These are phyloP conservation scores for Lactarius tabidus DNA, from an alignment of 768 basidiomycete genomes.

Conservation along the genomic window DNA sequence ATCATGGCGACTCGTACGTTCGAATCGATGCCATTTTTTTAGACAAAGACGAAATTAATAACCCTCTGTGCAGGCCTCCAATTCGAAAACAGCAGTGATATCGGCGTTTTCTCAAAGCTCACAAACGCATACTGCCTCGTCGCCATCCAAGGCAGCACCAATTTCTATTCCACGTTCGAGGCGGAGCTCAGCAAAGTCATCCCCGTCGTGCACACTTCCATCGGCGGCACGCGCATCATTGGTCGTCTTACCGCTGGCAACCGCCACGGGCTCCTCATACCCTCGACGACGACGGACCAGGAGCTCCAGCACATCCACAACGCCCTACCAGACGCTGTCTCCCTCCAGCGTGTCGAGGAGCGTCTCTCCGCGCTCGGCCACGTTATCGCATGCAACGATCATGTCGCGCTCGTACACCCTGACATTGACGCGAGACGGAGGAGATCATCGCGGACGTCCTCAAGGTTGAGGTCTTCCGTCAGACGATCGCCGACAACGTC, in stretches of 20 bases:
- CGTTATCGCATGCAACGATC: slow-evolving; percentile 98
- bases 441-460: slow-evolving; percentile 99
- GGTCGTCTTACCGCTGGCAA: slow-evolving; percentile 96
- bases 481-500: slow-evolving; percentile 95
- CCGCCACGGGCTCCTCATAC: slow-evolving; percentile 94
- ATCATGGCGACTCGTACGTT: slow-evolving; percentile 65
- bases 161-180: slow-evolving; percentile 98
- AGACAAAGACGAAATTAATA: not conserved
- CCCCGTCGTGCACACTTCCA: slow-evolving; percentile 94
- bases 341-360: slow-evolving; percentile 95
- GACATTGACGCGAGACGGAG: slow-evolving; percentile 97
- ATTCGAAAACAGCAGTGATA: slow-evolving; percentile 92
- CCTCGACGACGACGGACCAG: slow-evolving; percentile 93
- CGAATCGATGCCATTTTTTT: not conserved
- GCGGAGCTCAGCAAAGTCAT: slow-evolving; percentile 88
- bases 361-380: slow-evolving; percentile 96
- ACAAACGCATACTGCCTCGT: slow-evolving; percentile 97
- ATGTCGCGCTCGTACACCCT: slow-evolving; percentile 97
- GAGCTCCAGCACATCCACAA: slow-evolving; percentile 98
- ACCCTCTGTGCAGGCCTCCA: slow-evolving; percentile 57
- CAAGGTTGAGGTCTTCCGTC: slow-evolving; percentile 98
- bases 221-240: slow-evolving; percentile 90
- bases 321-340: slow-evolving; percentile 87
- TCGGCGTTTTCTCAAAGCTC: slow-evolving; percentile 96
- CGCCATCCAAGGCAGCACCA: slow-evolving; percentile 90